Evolutionary conservation across 805 yeast species (phyloP).

Genomic region (Henningerozyma blattae): DNA sequence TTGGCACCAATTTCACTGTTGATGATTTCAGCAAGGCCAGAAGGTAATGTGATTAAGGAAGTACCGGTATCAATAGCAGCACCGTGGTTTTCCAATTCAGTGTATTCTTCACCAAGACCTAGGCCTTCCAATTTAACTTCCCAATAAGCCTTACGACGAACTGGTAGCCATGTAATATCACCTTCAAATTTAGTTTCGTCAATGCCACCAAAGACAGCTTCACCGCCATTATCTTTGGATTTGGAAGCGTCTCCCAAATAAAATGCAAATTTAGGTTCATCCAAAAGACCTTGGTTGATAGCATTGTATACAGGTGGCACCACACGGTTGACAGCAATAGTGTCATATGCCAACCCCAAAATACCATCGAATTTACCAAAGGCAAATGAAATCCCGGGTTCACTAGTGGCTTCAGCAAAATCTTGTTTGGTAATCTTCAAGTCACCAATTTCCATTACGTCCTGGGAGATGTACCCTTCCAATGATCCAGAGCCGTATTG

Average conservation of each 20-base stretch:
- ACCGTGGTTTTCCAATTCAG: slow-evolving; percentile 71
- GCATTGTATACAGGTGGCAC: slow-evolving; percentile 95
- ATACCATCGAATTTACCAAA: slow-evolving; percentile 98
- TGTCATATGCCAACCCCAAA: slow-evolving; percentile 85
- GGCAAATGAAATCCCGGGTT: slow-evolving; percentile 96
- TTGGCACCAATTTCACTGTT: slow-evolving; percentile 95
- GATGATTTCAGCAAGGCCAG: slow-evolving; percentile 89
- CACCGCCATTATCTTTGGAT: slow-evolving; percentile 61
- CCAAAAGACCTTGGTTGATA: slow-evolving; percentile 65
- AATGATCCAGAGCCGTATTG: slow-evolving; percentile 88
- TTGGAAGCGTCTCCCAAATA: slow-evolving; percentile 72
- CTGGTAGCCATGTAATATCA: slow-evolving; percentile 88
- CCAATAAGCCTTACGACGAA: slow-evolving; percentile 99
- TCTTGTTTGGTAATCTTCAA: slow-evolving; percentile 78
- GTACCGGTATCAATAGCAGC: slow-evolving; percentile 99
- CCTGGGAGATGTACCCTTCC: slow-evolving; percentile 88
- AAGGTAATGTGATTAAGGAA: slow-evolving; percentile 87
- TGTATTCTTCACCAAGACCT: slow-evolving; percentile 85
- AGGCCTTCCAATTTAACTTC: slow-evolving; percentile 89
- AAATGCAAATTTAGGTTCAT: slow-evolving; percentile 78
- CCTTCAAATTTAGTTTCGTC: slow-evolving; percentile 71
- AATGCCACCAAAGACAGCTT: slow-evolving; percentile 91
- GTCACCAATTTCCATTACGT: slow-evolving; percentile 61
- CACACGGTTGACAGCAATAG: slow-evolving; percentile 78
- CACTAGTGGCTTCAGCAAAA: slow-evolving; percentile 94